Percentiles rank a stretch among this genome's conserved stretches.
phyloP scores from a whole-genome alignment of 768 basidiomycete genomes.

The Pleurotus citrinopileatus region DNA sequence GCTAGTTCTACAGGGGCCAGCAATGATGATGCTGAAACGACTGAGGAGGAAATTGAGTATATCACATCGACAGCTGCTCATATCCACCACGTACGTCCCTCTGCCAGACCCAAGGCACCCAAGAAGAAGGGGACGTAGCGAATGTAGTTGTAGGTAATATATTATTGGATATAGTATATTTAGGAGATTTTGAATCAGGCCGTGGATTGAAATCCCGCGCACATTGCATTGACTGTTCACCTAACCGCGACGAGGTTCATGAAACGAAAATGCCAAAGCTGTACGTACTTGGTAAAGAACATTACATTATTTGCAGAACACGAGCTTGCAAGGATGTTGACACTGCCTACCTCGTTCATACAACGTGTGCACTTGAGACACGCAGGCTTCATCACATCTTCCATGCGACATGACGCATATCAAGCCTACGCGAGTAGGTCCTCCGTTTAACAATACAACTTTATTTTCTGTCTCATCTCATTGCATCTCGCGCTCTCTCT shows the following conservation, averaged over 20 bases:
- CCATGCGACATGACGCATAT: slow-evolving; percentile 9
- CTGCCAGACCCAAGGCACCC: background rate
- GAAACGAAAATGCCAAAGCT: background rate
- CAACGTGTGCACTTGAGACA: slow-evolving; percentile 4
- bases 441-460: background rate
- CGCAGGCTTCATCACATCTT: background rate
- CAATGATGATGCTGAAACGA: background rate
- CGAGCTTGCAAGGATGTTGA: background rate
- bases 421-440: slow-evolving; percentile 1
- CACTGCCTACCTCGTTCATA: slow-evolving; percentile 8
- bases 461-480: slow-evolving; percentile 4
- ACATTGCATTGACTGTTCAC: too few species aligned
- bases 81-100: background rate
- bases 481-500: too few species aligned
- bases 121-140: background rate
- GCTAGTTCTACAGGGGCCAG: background rate
- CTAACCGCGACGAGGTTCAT: background rate
- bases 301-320: background rate
- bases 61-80: background rate
- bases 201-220: too few species aligned
- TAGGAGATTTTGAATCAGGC: too few species aligned
- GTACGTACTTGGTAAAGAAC: background rate
- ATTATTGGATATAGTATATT: too few species aligned
- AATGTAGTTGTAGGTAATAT: too few species aligned
- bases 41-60: background rate